Evolutionary conservation across 306 rosid genomes (phyloP), one percentile per base, ranked within the genome.

Genomic region (Pterocarpus macrocarpus): DNA sequence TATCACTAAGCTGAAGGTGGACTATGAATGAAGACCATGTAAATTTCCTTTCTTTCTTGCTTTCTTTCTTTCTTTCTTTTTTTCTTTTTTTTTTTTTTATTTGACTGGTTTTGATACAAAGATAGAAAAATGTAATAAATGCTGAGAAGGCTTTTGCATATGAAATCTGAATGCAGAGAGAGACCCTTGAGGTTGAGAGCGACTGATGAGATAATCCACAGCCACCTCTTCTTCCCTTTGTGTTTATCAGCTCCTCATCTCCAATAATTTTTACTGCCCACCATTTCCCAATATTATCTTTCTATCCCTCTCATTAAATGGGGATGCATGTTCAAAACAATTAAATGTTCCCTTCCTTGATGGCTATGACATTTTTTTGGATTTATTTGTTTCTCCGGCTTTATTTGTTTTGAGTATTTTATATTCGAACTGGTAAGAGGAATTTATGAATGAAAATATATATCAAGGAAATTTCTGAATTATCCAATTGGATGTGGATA

Each of bases 141-240:
- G 53, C 28, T 55, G 5, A 64, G 30, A 34, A 55, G 44, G 64
- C 52, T 55, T 69, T 78, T 64, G 76, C 79, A 73, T 56, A 72
- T 83, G 82, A 83, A 83, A 79, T 73, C 39, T 71, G 50, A 78
- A 73, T 64, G 28, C 1, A 65, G 83, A 77, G 62, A 84, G 81
- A 53, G 84, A 80, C 84, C 79, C 75, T 69, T 74, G 84, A 84
- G 87, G 83, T 65, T 80, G 83, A 85, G 73, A 80, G 83, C 59
- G 88, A 77, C 83, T n/a, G 36, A 58, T 77, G 85, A 71, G 80
- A 71, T 12, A 81, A 41, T 28, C 73, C 30, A 45, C 30, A 45
- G 69, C 76, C 59, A 77, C 83, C 63, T 58, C 78, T 52, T 67
- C 57, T 78, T 57, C 2, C 22, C 7, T 64, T 57, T 41, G 64